phyloP scores from a whole-genome alignment of 306 rosid species.

The Dalbergia cochinchinensis region DNA sequence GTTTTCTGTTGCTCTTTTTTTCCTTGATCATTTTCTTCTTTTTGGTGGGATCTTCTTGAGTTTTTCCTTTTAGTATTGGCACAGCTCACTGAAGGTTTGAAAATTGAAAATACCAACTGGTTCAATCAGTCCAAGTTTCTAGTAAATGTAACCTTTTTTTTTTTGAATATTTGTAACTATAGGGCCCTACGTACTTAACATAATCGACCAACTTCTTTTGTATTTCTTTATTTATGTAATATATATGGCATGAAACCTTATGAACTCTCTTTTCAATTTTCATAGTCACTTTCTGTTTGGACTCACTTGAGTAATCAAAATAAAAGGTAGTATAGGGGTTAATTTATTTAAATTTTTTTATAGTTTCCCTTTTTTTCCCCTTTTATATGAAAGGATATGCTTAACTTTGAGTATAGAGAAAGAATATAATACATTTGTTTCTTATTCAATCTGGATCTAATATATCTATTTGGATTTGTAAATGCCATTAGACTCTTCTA shows the following conservation, averaged over 20 bases:
- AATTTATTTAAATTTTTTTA: neutral
- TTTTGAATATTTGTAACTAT: neutral
- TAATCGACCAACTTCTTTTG: neutral
- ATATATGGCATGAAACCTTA: neutral
- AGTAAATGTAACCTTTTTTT: neutral
- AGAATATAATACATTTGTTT: too few species aligned
- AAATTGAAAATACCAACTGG: constrained; percentile 1
- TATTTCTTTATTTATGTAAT: neutral
- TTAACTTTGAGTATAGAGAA: neutral
- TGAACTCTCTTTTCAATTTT: neutral
- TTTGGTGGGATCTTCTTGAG: constrained; percentile 7
- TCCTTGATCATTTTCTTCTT: neutral
- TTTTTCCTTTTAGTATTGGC: neutral
- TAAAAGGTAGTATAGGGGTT: neutral
- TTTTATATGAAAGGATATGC: neutral
- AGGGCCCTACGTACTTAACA: neutral
- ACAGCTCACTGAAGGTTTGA: constrained; percentile 17
- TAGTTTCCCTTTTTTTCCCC: neutral
- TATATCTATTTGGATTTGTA: too few species aligned
- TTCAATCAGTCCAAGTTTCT: neutral
- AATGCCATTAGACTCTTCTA: too few species aligned
- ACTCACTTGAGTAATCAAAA: neutral
- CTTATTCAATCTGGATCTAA: too few species aligned
- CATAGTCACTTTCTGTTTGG: constrained; percentile 12
- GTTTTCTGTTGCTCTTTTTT: constrained; percentile 26